Base-by-base conservation (phyloP, 208 protist genomes). In the Angomonas ambiguus region DNA sequence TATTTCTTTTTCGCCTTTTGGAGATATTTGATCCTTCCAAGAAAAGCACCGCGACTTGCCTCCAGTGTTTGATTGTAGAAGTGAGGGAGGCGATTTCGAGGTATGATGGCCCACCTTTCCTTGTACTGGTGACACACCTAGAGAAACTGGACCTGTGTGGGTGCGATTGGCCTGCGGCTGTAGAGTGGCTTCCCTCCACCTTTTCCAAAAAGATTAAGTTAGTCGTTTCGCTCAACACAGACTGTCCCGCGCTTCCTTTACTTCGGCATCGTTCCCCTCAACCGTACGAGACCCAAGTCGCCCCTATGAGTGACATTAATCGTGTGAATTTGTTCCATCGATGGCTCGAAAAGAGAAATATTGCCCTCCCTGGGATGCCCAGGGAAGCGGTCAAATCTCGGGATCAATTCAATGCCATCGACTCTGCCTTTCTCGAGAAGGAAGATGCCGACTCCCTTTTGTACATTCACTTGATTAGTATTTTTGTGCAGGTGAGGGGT, bases 271-370 rank as follows among this genome's bases (percentile, higher is more conserved):
- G 86, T 51, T 63, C 78, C 38, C 89, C 86, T 16, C 86, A 93
- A 67, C 89, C 89, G n/a, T 90, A 84, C 64, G 89, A 93, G 65
- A 78, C 77, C 32, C 75, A 92, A 28, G 82, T 87, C 57, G 72
- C 77, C 1, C 77, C 84, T n/a, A 68, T 89, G 41, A 73, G 69
- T 34, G 82, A 81, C 64, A 31, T 75, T 18, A 74, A 75, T 49
- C 72, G 75, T 6, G 67, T 82, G 24, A 71, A 77, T 13, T 53
- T 90, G 41, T 84, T 89, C 62, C 65, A 79, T 24, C 32, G 35
- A 13, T 60, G 72, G 32, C 58, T 84, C 45, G 27, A 57, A 10
- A 56, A 74, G 33, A 61, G 62, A 49, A 57, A 72, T 41, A 53
- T 80, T 4, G 30, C 51, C n/a, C 76, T 88, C 22, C 78, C 82